Percentiles rank a stretch among this genome's conserved stretches.
phyloP scores from a whole-genome alignment of 2,329 filamentous ascomycete genomes.

The Sporothrix humicola region DNA sequence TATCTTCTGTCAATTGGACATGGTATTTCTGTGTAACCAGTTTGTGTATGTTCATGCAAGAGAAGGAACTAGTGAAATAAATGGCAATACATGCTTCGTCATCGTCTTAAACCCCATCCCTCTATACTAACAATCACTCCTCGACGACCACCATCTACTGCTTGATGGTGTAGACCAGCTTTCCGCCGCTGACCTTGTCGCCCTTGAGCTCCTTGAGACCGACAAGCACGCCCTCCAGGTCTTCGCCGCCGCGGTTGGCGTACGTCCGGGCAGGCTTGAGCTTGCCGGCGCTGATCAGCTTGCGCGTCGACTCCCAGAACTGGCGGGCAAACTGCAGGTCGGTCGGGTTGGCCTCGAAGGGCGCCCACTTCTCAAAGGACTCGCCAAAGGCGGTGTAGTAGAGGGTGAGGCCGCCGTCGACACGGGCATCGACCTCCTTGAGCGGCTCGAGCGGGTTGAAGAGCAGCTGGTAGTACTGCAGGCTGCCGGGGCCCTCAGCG shows the following conservation, averaged over 20 bases:
- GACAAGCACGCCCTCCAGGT: conserved; percentile 43
- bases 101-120: too few species aligned
- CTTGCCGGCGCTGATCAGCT: conserved; percentile 45
- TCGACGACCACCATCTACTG: background rate
- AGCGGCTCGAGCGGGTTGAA: conserved; percentile 38
- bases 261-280: conserved; percentile 44
- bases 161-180: conserved; percentile 47
- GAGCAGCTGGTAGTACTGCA: conserved; percentile 37
- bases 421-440: conserved; percentile 53
- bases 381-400: conserved; percentile 47
- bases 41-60: background rate
- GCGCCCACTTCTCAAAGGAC: conserved; percentile 38
- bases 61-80: too few species aligned
- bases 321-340: conserved; percentile 45
- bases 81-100: too few species aligned
- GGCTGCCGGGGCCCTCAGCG: background rate
- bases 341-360: conserved; percentile 35
- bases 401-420: conserved; percentile 40
- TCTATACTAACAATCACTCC: background rate
- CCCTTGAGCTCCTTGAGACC: conserved; percentile 44
- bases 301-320: conserved; percentile 45
- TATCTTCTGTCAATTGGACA: background rate
- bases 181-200: conserved; percentile 47
- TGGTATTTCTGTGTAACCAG: background rate
- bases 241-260: conserved; percentile 42